These are phyloP conservation scores for Amylostereum areolatum DNA, from an alignment of 1,284 basidiomycete genomes.

Conservation along the genomic window DNA sequence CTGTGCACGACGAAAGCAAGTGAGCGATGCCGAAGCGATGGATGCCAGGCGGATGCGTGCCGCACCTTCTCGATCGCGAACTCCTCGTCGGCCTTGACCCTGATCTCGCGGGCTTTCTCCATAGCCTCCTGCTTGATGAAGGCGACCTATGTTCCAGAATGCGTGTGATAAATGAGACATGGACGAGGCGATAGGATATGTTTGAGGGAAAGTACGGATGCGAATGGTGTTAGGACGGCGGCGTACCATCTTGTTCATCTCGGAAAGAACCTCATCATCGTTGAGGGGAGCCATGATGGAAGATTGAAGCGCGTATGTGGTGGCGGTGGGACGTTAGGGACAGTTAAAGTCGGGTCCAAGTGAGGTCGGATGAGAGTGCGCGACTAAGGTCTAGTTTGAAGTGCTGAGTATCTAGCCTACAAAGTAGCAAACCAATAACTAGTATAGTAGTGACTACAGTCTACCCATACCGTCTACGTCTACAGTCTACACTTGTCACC, in stretches of 20 bases:
- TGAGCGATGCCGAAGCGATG: neutral
- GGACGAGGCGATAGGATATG: too few species aligned
- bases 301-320: neutral
- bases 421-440: too few species aligned
- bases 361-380: too few species aligned
- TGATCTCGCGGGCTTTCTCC: conserved; percentile 96
- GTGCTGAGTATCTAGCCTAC: too few species aligned
- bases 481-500: too few species aligned
- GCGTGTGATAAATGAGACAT: too few species aligned
- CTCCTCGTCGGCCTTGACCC: conserved; percentile 94
- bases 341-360: too few species aligned
- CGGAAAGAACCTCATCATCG: conserved; percentile 92
- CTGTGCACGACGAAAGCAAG: conserved; percentile 31
- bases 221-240: neutral
- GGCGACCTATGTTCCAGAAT: conserved; percentile 58
- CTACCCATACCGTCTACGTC: too few species aligned
- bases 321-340: too few species aligned
- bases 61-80: conserved; percentile 93
- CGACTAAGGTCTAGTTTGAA: too few species aligned
- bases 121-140: conserved; percentile 97
- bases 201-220: neutral
- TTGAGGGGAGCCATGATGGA: conserved; percentile 70
- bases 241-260: conserved; percentile 98
- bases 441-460: too few species aligned
- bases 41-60: neutral